Base-by-base conservation (phyloP, 352 stramenopile genomes). In the Globisporangium perplexum region DNA sequence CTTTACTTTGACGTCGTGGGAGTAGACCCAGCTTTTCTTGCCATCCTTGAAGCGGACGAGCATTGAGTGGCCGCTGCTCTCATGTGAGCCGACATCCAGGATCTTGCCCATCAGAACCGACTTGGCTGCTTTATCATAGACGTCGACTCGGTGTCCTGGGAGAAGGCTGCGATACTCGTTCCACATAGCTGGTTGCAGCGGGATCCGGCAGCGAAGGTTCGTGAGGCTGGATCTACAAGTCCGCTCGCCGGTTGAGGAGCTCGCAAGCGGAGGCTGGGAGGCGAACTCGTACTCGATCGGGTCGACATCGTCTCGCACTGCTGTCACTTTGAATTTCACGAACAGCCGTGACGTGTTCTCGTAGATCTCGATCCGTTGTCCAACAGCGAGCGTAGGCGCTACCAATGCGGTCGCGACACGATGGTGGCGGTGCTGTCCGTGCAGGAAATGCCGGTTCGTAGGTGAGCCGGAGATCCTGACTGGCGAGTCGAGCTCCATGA, bases 31-130 rank as follows among this genome's bases (percentile, higher is more conserved):
- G 15, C 47, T 42, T 26, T 66, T 68, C 11, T 49, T 38, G 18
- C 60, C 63, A 30, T 71, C 57, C 12, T 72, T 72, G 46, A 57
- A 69, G 17, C 64, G 57, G 17, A 75, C 60, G 3, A 72, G 38
- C 14, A 72, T 46, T 6, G 47, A 56, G 0, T 47, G 56, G 24
- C 50, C 18, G 22, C 47, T 47, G 22, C 47, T 47, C 14, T 57
- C 59, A 15, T 11, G 18, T 7, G 51, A 41, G 7, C 44, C 42
- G 8, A 65, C 39, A 10, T 57, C 50, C 20, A 63, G 28, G 22
- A 75, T 63, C 31, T 65, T 70, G 15, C 56, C 60, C 10, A 43
- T 65, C 43, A 50, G 42, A 4, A 70, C 64, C 1, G 39, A 68
- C 24, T 65, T 63, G 3, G 48, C 30, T 8, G 38, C 43, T 31